phyloP scores from a whole-genome alignment of 2,329 filamentous ascomycete species.

The Sordariomycetes sp. region DNA sequence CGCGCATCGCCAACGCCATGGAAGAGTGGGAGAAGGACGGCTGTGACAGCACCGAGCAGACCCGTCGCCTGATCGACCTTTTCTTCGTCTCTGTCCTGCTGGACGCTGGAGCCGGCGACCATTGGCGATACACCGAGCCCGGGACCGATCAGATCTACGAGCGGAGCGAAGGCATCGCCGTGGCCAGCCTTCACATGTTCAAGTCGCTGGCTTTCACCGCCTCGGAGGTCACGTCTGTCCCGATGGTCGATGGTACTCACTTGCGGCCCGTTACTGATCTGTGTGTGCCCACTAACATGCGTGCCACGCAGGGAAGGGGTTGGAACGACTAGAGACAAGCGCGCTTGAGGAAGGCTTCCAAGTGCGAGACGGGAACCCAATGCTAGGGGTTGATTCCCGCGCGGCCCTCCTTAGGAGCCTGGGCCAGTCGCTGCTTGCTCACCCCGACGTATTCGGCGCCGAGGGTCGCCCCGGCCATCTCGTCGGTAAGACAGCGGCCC shows the following conservation, averaged over 20 bases:
- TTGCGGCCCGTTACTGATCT: background rate
- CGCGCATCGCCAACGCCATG: constrained; percentile 34
- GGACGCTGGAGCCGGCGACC: constrained; percentile 42
- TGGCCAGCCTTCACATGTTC: constrained; percentile 40
- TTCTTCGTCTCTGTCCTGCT: constrained; percentile 51
- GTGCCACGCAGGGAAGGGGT: constrained; percentile 19
- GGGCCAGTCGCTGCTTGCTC: constrained; percentile 25
- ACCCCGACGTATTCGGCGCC: constrained; percentile 27
- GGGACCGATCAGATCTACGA: constrained; percentile 20
- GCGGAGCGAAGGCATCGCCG: constrained; percentile 39
- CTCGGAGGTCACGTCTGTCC: constrained; percentile 6
- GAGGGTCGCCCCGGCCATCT: constrained; percentile 33
- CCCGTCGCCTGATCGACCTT: constrained; percentile 45
- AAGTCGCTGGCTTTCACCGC: constrained; percentile 24
- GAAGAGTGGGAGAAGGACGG: constrained; percentile 29
- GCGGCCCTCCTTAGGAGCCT: constrained; percentile 28
- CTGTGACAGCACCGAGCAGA: constrained; percentile 31
- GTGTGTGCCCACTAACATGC: no score
- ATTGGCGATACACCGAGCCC: constrained; percentile 34
- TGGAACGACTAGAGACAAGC: constrained; percentile 17
- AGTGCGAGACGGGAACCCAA: constrained; percentile 28
- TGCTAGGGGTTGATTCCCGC: constrained; percentile 32
- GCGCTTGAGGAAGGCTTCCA: constrained; percentile 29
- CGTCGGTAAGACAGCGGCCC: constrained; percentile 24
- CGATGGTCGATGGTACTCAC: background rate